Evolutionary conservation across 441 rosid species (phyloP).

Genomic region (Croton laevigatus): DNA sequence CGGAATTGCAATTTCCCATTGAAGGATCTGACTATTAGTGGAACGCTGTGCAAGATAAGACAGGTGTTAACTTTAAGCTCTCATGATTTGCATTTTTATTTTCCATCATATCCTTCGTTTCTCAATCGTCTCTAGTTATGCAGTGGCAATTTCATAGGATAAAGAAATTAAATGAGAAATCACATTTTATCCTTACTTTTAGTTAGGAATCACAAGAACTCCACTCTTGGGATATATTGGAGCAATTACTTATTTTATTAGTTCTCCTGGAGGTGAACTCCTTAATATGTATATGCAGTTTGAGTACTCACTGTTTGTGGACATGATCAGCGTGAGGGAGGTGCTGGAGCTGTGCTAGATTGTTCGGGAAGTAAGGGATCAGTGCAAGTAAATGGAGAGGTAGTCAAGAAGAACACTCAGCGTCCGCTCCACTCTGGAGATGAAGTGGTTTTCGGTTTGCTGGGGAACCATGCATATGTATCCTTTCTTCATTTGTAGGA

Average conservation of each 20-base stretch:
- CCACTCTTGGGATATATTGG: neutral
- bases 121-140: too few relatives aligned
- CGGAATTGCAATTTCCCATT: conserved; percentile 45
- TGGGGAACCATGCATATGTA: conserved; percentile 84
- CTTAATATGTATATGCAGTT: conserved; percentile 58
- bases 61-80: conserved; percentile 42
- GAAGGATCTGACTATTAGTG: conserved; percentile 51
- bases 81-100: neutral
- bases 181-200: neutral
- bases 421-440: conserved; percentile 71
- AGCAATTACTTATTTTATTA: conserved; percentile 22
- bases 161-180: neutral
- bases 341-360: conserved; percentile 67
- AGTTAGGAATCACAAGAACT: conserved; percentile 1
- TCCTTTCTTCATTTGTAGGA: conserved; percentile 40
- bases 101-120: too few relatives aligned
- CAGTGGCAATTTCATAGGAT: neutral
- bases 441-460: conserved; percentile 62
- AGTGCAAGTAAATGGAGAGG: conserved; percentile 72
- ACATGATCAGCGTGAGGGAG: conserved; percentile 82
- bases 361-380: conserved; percentile 71
- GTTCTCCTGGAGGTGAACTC: conserved; percentile 53
- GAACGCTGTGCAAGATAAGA: conserved; percentile 58
- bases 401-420: conserved; percentile 46
- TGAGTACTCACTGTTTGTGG: conserved; percentile 71